Base-by-base conservation (phyloP, 2,329 filamentous ascomycete species). In the Periconia digitata region DNA sequence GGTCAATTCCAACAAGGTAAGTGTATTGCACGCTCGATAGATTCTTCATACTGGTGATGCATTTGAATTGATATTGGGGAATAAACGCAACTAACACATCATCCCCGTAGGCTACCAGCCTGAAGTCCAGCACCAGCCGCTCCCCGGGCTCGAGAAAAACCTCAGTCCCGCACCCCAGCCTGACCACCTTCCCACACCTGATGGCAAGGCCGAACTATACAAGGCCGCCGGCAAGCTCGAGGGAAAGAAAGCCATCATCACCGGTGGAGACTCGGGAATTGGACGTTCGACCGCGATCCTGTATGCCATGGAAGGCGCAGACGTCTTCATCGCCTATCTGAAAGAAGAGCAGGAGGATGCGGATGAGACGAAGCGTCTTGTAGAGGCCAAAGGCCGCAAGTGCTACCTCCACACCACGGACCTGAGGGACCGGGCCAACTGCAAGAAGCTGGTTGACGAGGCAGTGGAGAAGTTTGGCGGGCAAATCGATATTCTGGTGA, bases 251-350 rank as follows among this genome's bases (percentile, higher is more conserved):
- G 88, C 89, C 7, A 72, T 94, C 49, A 92, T 94, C 61, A 92
- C 89, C 0, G 89, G 89, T 15, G 89, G 89, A 3, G 89, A 92
- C 70, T 86, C 82, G 6, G 89, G 89, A 1, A 92, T 94, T 55
- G 88, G 89, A 6, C 83, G 87, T 32, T 85, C 89, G 1, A 82
- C 85, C 1, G 87, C 89, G 1, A 79, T 92, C 15, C 77, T 94
- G 0, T 94, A 86, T 60, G 89, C 89, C 34, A 86, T 90, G 79
- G 90, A 94, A 70, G 90, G 89, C 6, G 88, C 87, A 13, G 83
- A 88, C 53, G 83, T 80, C 43, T 77, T 87, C 49, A 90, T 94
- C 56, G 81, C 82, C 3, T 90, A 94, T 61, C 77, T 91, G 0
- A 84, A 86, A 0, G 81, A 87, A 27, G 90, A 95, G 69, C 84